These are phyloP conservation scores for Dactylonectria macrodidyma DNA, from an alignment of 2,329 filamentous ascomycete species.

Conservation along the genomic window DNA sequence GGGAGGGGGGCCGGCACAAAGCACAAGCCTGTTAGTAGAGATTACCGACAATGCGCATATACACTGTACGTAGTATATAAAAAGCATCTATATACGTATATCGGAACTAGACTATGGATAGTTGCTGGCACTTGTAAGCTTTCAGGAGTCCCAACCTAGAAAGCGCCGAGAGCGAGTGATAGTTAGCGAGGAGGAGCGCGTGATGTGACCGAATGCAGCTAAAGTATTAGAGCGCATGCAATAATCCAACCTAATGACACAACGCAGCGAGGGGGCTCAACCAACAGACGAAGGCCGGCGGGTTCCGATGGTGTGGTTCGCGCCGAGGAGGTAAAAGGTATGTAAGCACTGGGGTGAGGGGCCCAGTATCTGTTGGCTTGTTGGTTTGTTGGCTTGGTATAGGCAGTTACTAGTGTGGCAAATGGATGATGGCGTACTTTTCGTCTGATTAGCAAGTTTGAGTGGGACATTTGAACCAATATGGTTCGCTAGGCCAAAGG, in stretches of 20 bases:
- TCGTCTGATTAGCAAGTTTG: not conserved
- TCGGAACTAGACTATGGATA: not conserved
- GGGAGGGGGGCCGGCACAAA: slow-evolving; percentile 1
- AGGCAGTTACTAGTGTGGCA: not conserved
- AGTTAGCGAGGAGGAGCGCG: slow-evolving; percentile 5
- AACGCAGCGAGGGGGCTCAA: slow-evolving; percentile 14
- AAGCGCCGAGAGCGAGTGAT: slow-evolving; percentile 5
- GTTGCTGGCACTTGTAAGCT: not conserved
- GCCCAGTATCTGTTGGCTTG: too few species aligned
- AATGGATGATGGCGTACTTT: not conserved
- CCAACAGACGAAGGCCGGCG: slow-evolving; percentile 5
- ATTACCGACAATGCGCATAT: slow-evolving; percentile 18
- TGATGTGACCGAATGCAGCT: slow-evolving; percentile 24
- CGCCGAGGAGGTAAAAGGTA: not conserved
- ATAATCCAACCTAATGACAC: slow-evolving; percentile 26
- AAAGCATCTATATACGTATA: slow-evolving; percentile 16
- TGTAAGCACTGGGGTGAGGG: slow-evolving; percentile 3
- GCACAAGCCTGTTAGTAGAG: slow-evolving; percentile 10
- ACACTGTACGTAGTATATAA: slow-evolving; percentile 18
- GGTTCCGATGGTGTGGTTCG: slow-evolving; percentile 24
- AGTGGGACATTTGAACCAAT: not conserved
- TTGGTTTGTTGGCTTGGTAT: too few species aligned
- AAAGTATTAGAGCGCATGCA: slow-evolving; percentile 26
- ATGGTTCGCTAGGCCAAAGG: slow-evolving; percentile 3
- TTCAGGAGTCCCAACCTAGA: not conserved